Percentiles rank a stretch among this genome's conserved stretches.
Conservation (phyloP, 202 grass and related monocot genomes). For the Elaeis oleifera region DNA sequence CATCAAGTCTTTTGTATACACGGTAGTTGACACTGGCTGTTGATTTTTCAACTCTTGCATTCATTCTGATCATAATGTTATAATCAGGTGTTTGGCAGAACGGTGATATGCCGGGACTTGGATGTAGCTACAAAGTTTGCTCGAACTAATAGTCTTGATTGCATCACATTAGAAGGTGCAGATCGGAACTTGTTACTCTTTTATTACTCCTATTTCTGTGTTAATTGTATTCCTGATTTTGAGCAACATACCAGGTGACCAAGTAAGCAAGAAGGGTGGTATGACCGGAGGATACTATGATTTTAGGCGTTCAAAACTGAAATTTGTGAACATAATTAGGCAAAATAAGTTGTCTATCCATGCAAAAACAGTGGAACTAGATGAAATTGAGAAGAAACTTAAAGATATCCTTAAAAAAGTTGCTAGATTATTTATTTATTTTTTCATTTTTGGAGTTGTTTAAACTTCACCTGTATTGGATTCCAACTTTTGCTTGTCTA, state of each 20-base stretch:
- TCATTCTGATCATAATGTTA: slow-evolving; percentile 18
- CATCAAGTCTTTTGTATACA: not conserved
- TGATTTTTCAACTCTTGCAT: not conserved
- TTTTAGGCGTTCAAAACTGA: slow-evolving; percentile 82
- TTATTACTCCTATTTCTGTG: not conserved
- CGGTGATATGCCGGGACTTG: slow-evolving; percentile 92
- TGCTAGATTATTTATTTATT: not conserved
- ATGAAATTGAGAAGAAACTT: slow-evolving; percentile 56
- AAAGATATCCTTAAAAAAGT: slow-evolving; percentile 70
- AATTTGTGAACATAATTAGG: slow-evolving; percentile 79
- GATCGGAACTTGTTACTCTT: not conserved
- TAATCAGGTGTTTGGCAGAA: slow-evolving; percentile 93
- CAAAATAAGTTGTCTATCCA: slow-evolving; percentile 69
- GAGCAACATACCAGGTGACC: slow-evolving; percentile 63
- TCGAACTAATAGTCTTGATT: slow-evolving; percentile 75
- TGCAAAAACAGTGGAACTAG: slow-evolving; percentile 56
- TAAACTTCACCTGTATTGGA: not conserved
- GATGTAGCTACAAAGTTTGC: slow-evolving; percentile 89
- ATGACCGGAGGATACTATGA: slow-evolving; percentile 99
- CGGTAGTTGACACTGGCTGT: too few relatives aligned
- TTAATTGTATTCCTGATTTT: slow-evolving; percentile 24
- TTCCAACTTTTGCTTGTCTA: not conserved
- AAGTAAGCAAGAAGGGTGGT: slow-evolving; percentile 95
- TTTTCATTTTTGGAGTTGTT: not conserved
- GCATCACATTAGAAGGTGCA: slow-evolving; percentile 96